Percentiles rank a stretch among this genome's conserved stretches.
phyloP scores from a whole-genome alignment of 495 filamentous ascomycete species.

The Penicilliopsis zonata region DNA sequence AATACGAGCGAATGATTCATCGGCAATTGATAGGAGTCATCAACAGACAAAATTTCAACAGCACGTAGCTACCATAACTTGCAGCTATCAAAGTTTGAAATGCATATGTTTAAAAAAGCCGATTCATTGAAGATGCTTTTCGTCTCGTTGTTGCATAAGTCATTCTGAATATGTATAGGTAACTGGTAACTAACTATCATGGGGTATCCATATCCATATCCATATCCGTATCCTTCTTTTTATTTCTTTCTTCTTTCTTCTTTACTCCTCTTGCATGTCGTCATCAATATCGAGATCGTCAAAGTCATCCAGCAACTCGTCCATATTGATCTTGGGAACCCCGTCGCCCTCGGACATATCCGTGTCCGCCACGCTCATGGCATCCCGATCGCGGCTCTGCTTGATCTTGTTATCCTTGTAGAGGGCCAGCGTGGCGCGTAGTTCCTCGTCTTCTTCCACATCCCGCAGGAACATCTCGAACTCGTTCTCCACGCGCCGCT shows the following conservation, averaged over 20 bases:
- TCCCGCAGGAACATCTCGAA: slow-evolving; percentile 96
- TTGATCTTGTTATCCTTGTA: slow-evolving; percentile 57
- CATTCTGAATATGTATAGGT: too few species aligned
- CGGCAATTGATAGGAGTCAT: too few species aligned
- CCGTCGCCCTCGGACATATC: slow-evolving; percentile 50
- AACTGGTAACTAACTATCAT: too few species aligned
- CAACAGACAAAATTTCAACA: too few species aligned
- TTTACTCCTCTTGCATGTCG: slow-evolving; percentile 17
- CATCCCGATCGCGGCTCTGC: slow-evolving; percentile 13
- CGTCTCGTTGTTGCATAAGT: too few species aligned
- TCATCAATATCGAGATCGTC: slow-evolving; percentile 64
- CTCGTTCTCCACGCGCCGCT: slow-evolving; percentile 73
- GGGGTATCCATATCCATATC: too few species aligned
- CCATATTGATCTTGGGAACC: slow-evolving; percentile 64
- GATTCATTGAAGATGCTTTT: too few species aligned
- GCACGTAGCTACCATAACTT: too few species aligned
- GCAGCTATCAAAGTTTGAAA: too few species aligned
- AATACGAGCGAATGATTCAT: slow-evolving; percentile 1
- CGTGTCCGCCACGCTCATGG: slow-evolving; percentile 54
- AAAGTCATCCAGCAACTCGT: slow-evolving; percentile 83
- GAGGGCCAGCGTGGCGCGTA: slow-evolving; percentile 68
- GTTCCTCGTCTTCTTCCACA: slow-evolving; percentile 88
- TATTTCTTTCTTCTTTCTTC: slow-evolving; percentile 3
- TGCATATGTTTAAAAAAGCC: too few species aligned
- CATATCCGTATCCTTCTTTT: background rate